Evolutionary conservation across 768 basidiomycete species (phyloP).

Genomic region (Amanita inopinata): DNA sequence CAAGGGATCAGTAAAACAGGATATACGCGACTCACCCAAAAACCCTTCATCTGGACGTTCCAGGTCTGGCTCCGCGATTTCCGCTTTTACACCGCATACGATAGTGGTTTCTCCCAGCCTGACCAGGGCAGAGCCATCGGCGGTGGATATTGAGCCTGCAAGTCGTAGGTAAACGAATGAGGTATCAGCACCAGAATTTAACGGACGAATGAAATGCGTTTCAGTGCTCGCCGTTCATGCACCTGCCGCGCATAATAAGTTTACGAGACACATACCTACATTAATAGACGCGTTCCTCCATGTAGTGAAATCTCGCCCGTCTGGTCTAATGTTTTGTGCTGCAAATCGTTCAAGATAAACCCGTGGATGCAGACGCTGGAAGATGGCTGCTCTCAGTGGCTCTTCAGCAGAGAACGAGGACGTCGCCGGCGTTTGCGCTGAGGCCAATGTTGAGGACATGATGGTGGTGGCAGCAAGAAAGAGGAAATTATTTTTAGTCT

Average conservation of each 20-base stretch:
- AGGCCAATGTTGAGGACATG: slow-evolving; percentile 3
- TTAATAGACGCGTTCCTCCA: slow-evolving; percentile 77
- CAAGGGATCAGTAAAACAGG: no score
- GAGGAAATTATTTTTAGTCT: neutral
- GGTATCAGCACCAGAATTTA: neutral
- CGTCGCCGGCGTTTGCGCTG: neutral
- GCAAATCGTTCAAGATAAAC: slow-evolving; percentile 85
- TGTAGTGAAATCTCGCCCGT: slow-evolving; percentile 59
- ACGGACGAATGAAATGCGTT: slow-evolving; percentile 7
- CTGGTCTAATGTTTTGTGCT: slow-evolving; percentile 67
- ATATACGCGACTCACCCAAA: slow-evolving; percentile 71
- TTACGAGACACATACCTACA: slow-evolving; percentile 71
- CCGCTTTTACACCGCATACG: slow-evolving; percentile 93
- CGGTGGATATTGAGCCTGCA: slow-evolving; percentile 87
- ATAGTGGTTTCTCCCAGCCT: slow-evolving; percentile 89
- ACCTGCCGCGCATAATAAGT: no score
- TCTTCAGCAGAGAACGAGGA: slow-evolving; percentile 18
- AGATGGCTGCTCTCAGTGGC: slow-evolving; percentile 44
- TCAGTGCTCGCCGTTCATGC: no score
- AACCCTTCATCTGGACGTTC: slow-evolving; percentile 70
- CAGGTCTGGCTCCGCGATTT: slow-evolving; percentile 85
- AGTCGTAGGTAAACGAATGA: neutral
- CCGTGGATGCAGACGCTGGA: slow-evolving; percentile 84
- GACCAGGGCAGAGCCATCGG: slow-evolving; percentile 87
- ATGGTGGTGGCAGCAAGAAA: neutral